A percentile compares a stretch with the other conserved stretches of the same genome.
These are phyloP conservation scores for Sugiyamaella boreocaroliniensis DNA, from an alignment of 805 yeast genomes.

Conservation along the genomic window DNA sequence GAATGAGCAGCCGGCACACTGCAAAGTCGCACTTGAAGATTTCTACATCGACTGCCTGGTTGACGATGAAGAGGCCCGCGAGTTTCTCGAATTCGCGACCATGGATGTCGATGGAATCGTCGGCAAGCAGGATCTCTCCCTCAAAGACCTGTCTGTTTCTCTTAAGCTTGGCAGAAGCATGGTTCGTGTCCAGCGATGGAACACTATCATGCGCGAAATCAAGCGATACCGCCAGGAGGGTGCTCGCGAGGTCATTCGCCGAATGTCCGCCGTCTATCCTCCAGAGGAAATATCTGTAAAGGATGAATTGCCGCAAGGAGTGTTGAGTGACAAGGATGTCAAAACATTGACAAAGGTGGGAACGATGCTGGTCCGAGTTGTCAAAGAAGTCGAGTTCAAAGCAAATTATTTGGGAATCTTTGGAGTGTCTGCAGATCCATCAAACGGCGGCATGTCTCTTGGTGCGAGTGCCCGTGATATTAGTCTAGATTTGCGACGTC, in stretches of 20 bases:
- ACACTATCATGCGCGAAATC: slow-evolving; percentile 15
- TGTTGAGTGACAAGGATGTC: slow-evolving; percentile 16
- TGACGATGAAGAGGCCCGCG: slow-evolving; percentile 28
- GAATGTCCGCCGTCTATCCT: not conserved
- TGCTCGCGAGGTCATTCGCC: not conserved
- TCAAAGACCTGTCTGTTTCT: slow-evolving; percentile 29
- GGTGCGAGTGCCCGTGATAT: slow-evolving; percentile 31
- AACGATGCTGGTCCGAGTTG: slow-evolving; percentile 27
- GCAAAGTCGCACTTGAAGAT: slow-evolving; percentile 24
- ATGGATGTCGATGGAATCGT: slow-evolving; percentile 30
- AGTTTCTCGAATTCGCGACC: slow-evolving; percentile 26
- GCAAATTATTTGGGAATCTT: slow-evolving; percentile 28
- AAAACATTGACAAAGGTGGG: slow-evolving; percentile 23
- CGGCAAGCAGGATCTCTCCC: slow-evolving; percentile 23
- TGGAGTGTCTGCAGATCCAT: slow-evolving; percentile 23
- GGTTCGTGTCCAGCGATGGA: slow-evolving; percentile 20
- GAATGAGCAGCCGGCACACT: slow-evolving; percentile 27
- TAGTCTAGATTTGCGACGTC: slow-evolving; percentile 32
- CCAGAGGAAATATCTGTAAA: slow-evolving; percentile 1
- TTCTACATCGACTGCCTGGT: slow-evolving; percentile 25
- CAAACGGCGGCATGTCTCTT: slow-evolving; percentile 8
- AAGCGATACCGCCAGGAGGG: slow-evolving; percentile 16
- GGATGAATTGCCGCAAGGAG: slow-evolving; percentile 7
- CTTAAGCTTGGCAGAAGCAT: slow-evolving; percentile 26
- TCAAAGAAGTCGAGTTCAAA: slow-evolving; percentile 33